Conservation (phyloP, 805 yeast species). For the Metschnikowia similis region DNA sequence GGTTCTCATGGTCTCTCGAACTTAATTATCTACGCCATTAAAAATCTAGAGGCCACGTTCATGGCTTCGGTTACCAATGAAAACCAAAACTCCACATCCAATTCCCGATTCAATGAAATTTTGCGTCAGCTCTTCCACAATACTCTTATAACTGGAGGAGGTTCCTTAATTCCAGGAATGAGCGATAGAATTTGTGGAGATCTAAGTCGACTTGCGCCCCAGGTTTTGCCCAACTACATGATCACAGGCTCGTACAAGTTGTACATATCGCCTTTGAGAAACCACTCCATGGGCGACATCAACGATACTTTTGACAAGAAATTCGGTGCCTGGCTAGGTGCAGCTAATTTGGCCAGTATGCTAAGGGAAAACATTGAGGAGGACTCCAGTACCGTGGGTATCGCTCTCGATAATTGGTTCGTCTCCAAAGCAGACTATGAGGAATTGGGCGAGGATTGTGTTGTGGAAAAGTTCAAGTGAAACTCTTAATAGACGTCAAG, state of each 20-base stretch:
- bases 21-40: constrained; percentile 33
- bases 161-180: constrained; percentile 52
- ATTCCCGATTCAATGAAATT: constrained; percentile 34
- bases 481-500: not conserved
- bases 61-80: constrained; percentile 23
- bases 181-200: constrained; percentile 54
- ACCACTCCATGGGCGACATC: constrained; percentile 24
- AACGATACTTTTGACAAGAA: constrained; percentile 48
- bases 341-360: constrained; percentile 60
- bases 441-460: constrained; percentile 52
- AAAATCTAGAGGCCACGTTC: constrained; percentile 32
- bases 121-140: constrained; percentile 34
- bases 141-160: constrained; percentile 60
- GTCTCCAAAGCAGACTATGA: constrained; percentile 61
- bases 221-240: constrained; percentile 44
- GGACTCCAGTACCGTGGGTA: constrained; percentile 24
- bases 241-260: constrained; percentile 25
- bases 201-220: constrained; percentile 40
- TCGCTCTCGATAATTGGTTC: constrained; percentile 48
- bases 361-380: constrained; percentile 41
- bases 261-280: constrained; percentile 21
- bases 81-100: constrained; percentile 22
- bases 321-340: constrained; percentile 69
- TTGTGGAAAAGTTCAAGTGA: constrained; percentile 43
- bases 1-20: constrained; percentile 46